Percentiles rank a stretch among this genome's conserved stretches.
Conservation (phyloP, 768 basidiomycete species). For the Leccinum longicurvipes region DNA sequence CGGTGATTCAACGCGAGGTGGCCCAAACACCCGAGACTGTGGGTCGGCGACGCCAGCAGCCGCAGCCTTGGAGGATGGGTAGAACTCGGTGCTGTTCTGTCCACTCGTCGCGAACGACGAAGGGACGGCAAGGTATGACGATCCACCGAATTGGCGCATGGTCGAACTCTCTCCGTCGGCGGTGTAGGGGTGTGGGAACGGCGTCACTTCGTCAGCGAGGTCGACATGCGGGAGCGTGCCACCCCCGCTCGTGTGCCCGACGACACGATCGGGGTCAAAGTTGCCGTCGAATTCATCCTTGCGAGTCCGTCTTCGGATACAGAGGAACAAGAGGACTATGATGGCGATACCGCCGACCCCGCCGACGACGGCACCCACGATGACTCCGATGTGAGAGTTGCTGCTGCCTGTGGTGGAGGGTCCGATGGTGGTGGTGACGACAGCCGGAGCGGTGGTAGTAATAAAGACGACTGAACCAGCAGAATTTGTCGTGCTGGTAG, state of each 20-base stretch:
- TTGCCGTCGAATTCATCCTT: slow-evolving; percentile 47
- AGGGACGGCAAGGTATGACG: slow-evolving; percentile 7
- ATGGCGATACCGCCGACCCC: slow-evolving; percentile 34
- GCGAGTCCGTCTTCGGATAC: slow-evolving; percentile 22
- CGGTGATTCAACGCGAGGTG: too few species aligned
- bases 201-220: slow-evolving; percentile 29
- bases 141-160: slow-evolving; percentile 25
- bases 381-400: slow-evolving; percentile 35
- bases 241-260: slow-evolving; percentile 20
- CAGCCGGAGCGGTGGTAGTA: slow-evolving; percentile 17
- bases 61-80: background rate
- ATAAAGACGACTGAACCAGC: slow-evolving; percentile 18
- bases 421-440: slow-evolving; percentile 13
- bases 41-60: background rate
- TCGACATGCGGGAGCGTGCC: slow-evolving; percentile 28
- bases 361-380: slow-evolving; percentile 54
- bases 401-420: background rate
- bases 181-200: slow-evolving; percentile 13
- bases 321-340: slow-evolving; percentile 29
- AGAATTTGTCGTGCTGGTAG: slow-evolving; percentile 21
- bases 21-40: slow-evolving; percentile 8
- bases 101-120: background rate
- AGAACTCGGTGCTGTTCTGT: slow-evolving; percentile 9
- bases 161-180: slow-evolving; percentile 5
- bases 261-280: slow-evolving; percentile 47